A percentile compares a stretch with the other conserved stretches of the same genome.
These are phyloP conservation scores for Colletotrichum chrysophilum DNA, from an alignment of 2,329 filamentous ascomycete species.

Conservation along the genomic window DNA sequence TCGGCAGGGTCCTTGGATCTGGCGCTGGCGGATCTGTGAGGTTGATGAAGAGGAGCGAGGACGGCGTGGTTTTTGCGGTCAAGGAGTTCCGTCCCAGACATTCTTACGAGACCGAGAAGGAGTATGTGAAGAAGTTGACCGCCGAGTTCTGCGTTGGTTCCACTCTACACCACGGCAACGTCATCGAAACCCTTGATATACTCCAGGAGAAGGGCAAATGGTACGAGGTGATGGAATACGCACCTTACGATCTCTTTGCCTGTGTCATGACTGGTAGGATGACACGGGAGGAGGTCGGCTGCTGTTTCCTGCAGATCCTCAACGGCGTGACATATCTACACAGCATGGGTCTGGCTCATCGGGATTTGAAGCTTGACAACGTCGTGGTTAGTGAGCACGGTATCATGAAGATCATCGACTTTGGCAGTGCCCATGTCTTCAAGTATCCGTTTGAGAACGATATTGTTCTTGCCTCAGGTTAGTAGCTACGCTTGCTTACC, in stretches of 20 bases:
- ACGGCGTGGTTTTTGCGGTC: constrained; percentile 93
- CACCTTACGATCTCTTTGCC: constrained; percentile 93
- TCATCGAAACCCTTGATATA: constrained; percentile 97
- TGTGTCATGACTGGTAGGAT: constrained; percentile 99
- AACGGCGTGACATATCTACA: constrained; percentile 95
- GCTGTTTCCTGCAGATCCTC: constrained; percentile 91
- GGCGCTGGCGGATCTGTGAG: constrained; percentile 94
- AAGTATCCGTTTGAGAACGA: constrained; percentile 96
- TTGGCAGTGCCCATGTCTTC: constrained; percentile 96
- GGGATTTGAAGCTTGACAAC: constrained; percentile 96
- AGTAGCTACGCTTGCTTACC: constrained; percentile 32
- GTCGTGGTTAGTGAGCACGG: constrained; percentile 95
- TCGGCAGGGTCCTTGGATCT: constrained; percentile 91
- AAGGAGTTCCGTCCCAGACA: constrained; percentile 96
- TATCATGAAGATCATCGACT: constrained; percentile 99
- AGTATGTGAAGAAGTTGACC: constrained; percentile 97
- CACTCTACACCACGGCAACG: constrained; percentile 95
- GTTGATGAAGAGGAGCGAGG: constrained; percentile 90
- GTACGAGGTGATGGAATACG: constrained; percentile 99
- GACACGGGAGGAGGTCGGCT: constrained; percentile 87
- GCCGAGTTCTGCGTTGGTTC: constrained; percentile 98
- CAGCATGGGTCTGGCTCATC: constrained; percentile 91
- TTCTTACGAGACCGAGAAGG: constrained; percentile 90
- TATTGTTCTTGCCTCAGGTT: constrained; percentile 81
- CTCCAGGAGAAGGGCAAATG: constrained; percentile 92